phyloP scores from a whole-genome alignment of 768 basidiomycete species.

The Mycena albidolilacea region DNA sequence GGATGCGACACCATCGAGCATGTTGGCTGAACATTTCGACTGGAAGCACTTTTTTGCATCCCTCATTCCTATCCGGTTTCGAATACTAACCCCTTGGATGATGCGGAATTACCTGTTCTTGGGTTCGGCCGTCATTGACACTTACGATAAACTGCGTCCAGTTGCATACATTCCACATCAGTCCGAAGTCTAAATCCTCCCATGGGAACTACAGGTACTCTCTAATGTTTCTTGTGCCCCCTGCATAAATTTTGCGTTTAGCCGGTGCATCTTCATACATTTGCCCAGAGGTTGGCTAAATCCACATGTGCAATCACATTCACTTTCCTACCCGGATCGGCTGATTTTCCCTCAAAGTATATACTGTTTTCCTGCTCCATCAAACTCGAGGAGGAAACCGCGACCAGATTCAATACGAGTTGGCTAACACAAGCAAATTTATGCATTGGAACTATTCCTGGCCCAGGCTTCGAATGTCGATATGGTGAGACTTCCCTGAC shows the following conservation, averaged over 20 bases:
- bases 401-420: background rate
- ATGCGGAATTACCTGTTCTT: conserved; percentile 1
- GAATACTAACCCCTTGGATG: too few relatives aligned
- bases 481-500: background rate
- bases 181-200: background rate
- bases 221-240: background rate
- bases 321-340: background rate
- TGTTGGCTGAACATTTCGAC: background rate
- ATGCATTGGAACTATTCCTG: background rate
- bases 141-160: background rate
- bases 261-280: background rate
- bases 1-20: background rate
- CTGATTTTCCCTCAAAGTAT: background rate
- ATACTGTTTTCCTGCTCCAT: background rate
- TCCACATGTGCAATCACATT: background rate
- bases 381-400: background rate
- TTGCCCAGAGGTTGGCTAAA: too few relatives aligned
- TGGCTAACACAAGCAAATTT: conserved; percentile 12
- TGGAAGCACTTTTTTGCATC: background rate
- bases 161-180: background rate
- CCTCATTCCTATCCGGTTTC: background rate
- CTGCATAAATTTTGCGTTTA: background rate
- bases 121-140: background rate
- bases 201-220: background rate
- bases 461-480: background rate